Conservation (phyloP, 805 yeast species). For the Maudiozyma turicensis region DNA sequence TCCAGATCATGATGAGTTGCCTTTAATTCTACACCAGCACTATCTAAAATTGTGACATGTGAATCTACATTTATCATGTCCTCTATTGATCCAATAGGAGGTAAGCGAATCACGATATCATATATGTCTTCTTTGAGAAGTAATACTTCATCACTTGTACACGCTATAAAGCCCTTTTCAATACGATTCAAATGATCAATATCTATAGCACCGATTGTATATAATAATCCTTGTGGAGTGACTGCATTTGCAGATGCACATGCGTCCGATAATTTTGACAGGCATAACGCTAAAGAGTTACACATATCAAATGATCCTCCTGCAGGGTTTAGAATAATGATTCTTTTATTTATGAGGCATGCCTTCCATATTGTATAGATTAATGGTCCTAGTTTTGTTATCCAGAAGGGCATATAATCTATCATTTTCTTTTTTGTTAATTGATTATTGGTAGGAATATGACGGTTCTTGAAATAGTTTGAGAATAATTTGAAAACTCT, state of each 20-base stretch:
- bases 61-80: conserved; percentile 4
- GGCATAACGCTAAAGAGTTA: conserved; percentile 22
- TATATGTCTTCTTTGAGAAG: conserved; percentile 17
- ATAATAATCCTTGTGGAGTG: background rate
- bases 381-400: conserved; percentile 25
- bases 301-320: conserved; percentile 22
- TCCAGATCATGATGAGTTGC: conserved; percentile 26
- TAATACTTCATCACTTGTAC: conserved; percentile 27
- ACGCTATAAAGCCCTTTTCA: conserved; percentile 19
- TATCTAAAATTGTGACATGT: conserved; percentile 5
- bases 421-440: background rate
- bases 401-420: conserved; percentile 16
- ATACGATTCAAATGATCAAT: conserved; percentile 5
- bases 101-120: conserved; percentile 19
- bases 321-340: conserved; percentile 21
- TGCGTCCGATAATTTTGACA: conserved; percentile 14
- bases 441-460: background rate
- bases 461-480: conserved; percentile 4
- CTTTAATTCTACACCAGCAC: conserved; percentile 8
- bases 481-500: conserved; percentile 5
- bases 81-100: conserved; percentile 3
- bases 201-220: conserved; percentile 11
- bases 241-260: background rate
- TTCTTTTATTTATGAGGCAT: conserved; percentile 18
- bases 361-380: conserved; percentile 28